These are phyloP conservation scores for Chalaropsis thielavioides DNA, from an alignment of 2,329 filamentous ascomycete genomes.

Conservation along the genomic window DNA sequence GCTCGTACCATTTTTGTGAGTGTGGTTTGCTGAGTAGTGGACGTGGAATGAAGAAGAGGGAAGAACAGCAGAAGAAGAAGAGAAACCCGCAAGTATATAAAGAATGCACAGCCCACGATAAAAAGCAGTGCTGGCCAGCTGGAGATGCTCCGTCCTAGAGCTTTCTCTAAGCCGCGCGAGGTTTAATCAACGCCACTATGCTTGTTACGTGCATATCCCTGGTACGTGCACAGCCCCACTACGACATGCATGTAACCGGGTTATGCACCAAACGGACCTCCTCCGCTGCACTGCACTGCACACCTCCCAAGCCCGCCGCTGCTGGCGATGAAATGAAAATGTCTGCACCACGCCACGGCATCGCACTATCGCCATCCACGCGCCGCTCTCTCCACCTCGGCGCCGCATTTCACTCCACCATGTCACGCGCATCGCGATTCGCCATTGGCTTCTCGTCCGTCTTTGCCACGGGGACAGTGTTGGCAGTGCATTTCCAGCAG, in stretches of 20 bases:
- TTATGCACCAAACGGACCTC: background rate
- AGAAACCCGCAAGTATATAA: background rate
- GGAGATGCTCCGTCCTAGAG: background rate
- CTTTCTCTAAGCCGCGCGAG: constrained; percentile 4
- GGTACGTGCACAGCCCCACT: background rate
- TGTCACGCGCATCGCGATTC: constrained; percentile 83
- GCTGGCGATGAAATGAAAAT: background rate
- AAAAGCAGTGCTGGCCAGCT: background rate
- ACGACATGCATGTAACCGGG: background rate
- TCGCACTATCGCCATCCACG: background rate
- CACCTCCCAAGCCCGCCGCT: background rate
- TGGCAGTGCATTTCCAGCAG: constrained; percentile 82
- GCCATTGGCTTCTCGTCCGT: constrained; percentile 67
- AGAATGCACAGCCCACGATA: background rate
- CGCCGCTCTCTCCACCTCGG: background rate
- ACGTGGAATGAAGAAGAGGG: background rate
- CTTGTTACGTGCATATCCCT: background rate
- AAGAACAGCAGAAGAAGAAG: background rate
- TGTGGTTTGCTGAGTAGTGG: background rate
- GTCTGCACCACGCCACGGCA: background rate
- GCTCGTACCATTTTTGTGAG: background rate
- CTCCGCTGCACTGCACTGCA: background rate
- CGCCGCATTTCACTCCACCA: constrained; percentile 27
- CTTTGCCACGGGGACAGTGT: constrained; percentile 60
- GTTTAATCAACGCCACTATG: constrained; percentile 4